Conservation (phyloP, 345 rosid genomes). For the Lepidium africanum region DNA sequence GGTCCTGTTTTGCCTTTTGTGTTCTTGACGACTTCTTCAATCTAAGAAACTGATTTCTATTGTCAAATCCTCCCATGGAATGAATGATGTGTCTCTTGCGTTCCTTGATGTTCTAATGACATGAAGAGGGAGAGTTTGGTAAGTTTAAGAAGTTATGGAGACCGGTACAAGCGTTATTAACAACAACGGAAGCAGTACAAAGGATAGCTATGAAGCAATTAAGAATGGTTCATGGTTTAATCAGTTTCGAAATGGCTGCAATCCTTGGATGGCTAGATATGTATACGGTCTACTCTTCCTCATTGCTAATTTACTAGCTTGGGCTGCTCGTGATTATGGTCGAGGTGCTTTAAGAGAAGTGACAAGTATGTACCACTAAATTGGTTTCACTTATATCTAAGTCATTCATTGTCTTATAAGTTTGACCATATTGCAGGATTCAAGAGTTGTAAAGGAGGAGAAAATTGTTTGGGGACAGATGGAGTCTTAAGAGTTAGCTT, state of each 20-base stretch:
- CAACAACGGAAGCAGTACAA: slow-evolving; percentile 8
- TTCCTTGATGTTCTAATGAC: slow-evolving; percentile 23
- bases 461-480: slow-evolving; percentile 81
- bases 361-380: slow-evolving; percentile 41
- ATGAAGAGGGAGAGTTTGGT: slow-evolving; percentile 37
- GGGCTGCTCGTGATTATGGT: slow-evolving; percentile 89
- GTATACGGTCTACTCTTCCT: slow-evolving; percentile 74
- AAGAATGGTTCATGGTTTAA: slow-evolving; percentile 65
- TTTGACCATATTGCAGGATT: slow-evolving; percentile 45
- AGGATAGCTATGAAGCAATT: slow-evolving; percentile 28
- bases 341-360: slow-evolving; percentile 50
- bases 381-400: neutral
- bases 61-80: neutral
- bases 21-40: neutral
- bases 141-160: slow-evolving; percentile 45
- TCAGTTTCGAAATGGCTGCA: slow-evolving; percentile 70
- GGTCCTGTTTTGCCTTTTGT: neutral
- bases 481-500: slow-evolving; percentile 94
- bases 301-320: slow-evolving; percentile 69
- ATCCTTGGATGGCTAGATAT: slow-evolving; percentile 98
- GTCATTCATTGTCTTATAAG: slow-evolving; percentile 4
- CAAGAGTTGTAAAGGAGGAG: slow-evolving; percentile 58
- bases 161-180: slow-evolving; percentile 30
- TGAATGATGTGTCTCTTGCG: neutral
- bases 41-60: neutral